Evolutionary conservation across 306 rosid genomes (phyloP).

Genomic region (Corylus heterophylla): DNA sequence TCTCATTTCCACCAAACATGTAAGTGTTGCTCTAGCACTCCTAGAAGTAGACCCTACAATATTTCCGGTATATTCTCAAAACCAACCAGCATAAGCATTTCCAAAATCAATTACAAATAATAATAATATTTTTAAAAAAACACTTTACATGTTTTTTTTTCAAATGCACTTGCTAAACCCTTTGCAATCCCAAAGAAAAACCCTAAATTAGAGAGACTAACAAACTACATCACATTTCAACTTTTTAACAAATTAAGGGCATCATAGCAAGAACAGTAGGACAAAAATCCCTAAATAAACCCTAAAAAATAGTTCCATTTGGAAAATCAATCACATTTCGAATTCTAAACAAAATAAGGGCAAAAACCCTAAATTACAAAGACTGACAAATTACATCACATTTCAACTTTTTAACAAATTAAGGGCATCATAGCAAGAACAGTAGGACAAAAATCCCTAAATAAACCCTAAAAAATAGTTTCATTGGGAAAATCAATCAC

Average conservation of each 20-base stretch:
- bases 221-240: neutral
- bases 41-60: neutral
- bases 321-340: too few relatives aligned
- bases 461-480: neutral
- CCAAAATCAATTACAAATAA: neutral
- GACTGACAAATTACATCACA: neutral
- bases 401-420: too few relatives aligned
- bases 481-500: too few relatives aligned
- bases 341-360: too few relatives aligned
- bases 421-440: neutral
- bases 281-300: neutral
- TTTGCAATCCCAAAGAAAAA: too few relatives aligned
- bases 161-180: neutral
- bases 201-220: neutral
- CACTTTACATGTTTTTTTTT: neutral
- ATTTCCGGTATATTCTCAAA: neutral
- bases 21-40: neutral
- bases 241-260: neutral
- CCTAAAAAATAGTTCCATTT: neutral
- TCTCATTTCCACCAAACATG: neutral
- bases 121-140: neutral
- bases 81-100: neutral
- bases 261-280: neutral
- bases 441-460: neutral
- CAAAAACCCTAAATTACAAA: neutral